These are phyloP conservation scores for Solidago caesia DNA, from an alignment of 129 eudicot genomes.

Conservation along the genomic window DNA sequence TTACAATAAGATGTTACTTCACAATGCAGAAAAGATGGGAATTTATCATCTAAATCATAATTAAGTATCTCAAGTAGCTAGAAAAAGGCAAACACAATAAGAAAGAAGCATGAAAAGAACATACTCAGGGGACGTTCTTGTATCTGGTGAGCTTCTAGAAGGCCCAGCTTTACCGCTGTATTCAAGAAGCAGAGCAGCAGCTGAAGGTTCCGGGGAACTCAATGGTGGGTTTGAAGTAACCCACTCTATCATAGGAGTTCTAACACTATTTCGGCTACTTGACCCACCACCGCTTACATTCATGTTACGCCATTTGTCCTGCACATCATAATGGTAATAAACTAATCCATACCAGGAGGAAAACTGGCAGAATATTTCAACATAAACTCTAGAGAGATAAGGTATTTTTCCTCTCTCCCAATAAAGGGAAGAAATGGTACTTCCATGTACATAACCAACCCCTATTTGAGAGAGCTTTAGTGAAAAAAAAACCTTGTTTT, in stretches of 20 bases:
- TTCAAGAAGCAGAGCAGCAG: slow-evolving; percentile 10
- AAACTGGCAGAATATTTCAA: too few relatives aligned
- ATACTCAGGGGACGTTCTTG: slow-evolving; percentile 24
- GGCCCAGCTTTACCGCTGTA: neutral
- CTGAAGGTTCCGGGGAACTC: neutral
- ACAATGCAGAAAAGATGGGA: too few relatives aligned
- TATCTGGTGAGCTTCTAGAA: slow-evolving; percentile 18
- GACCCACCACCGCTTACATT: slow-evolving; percentile 15
- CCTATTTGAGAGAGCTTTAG: too few relatives aligned
- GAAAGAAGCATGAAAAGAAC: neutral
- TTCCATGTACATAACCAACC: too few relatives aligned
- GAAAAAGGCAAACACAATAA: neutral
- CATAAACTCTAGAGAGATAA: too few relatives aligned
- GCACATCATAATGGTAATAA: slow-evolving; percentile 6
- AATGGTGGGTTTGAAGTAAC: slow-evolving; percentile 4
- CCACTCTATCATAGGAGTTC: slow-evolving; percentile 15
- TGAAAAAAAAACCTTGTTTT: too few relatives aligned
- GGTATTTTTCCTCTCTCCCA: too few relatives aligned
- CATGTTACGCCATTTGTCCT: slow-evolving; percentile 58
- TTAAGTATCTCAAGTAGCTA: neutral
- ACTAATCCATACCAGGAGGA: neutral
- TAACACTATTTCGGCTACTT: slow-evolving; percentile 12
- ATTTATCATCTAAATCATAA: neutral
- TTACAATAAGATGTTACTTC: neutral
- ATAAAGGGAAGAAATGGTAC: too few relatives aligned